Evolutionary conservation across 495 filamentous ascomycete genomes (phyloP).

Genomic region (Emericellopsis terricola): DNA sequence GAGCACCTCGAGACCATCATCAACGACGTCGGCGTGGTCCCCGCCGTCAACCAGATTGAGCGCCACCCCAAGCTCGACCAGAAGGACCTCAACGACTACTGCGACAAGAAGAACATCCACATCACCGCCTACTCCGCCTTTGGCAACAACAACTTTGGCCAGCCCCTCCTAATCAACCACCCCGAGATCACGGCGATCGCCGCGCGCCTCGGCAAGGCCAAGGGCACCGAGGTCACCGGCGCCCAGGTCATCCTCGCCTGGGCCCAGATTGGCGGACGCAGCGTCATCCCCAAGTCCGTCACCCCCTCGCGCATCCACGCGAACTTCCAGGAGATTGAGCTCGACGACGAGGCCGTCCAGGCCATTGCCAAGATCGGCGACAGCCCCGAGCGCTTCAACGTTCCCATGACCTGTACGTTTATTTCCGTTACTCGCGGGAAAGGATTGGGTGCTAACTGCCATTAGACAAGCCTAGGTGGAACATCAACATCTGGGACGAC

Average conservation of each 20-base stretch:
- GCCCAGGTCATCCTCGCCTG: constrained; percentile 44
- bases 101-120: constrained; percentile 1
- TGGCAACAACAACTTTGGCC: constrained; percentile 27
- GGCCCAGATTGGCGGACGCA: constrained; percentile 46
- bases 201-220: constrained; percentile 20
- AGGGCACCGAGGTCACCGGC: constrained; percentile 33
- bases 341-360: constrained; percentile 2
- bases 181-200: constrained; percentile 8
- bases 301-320: constrained; percentile 36
- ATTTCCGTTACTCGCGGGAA: background rate
- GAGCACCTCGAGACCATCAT: constrained; percentile 31
- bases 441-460: background rate
- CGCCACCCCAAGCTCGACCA: constrained; percentile 24
- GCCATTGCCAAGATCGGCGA: constrained; percentile 3
- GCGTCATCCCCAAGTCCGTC: constrained; percentile 46
- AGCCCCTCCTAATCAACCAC: constrained; percentile 26
- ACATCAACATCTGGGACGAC: constrained; percentile 2
- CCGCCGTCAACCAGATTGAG: constrained; percentile 33
- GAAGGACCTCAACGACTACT: constrained; percentile 18
- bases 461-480: constrained; percentile 2
- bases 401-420: constrained; percentile 10
- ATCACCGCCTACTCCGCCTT: constrained; percentile 15
- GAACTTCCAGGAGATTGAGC: constrained; percentile 22
- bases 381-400: constrained; percentile 7
- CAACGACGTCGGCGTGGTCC: constrained; percentile 27